Percentiles rank a stretch among this genome's conserved stretches.
Conservation (phyloP, 495 filamentous ascomycete genomes). For the Penicillium coffeae region DNA sequence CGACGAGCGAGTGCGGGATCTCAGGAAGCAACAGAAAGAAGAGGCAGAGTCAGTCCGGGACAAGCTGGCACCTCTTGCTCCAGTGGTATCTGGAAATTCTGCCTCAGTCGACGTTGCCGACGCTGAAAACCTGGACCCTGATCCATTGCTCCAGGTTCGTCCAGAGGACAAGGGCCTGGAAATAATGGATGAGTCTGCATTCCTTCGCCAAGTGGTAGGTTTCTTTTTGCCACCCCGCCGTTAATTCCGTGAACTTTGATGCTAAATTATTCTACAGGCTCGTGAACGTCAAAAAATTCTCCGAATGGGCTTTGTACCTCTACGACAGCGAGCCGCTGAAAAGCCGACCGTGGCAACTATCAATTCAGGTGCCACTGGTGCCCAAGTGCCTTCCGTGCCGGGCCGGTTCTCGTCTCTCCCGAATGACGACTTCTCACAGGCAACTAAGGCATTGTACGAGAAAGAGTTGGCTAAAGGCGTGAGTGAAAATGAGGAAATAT, state of each 20-base stretch:
- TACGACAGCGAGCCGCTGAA: slow-evolving; percentile 50
- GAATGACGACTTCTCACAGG: slow-evolving; percentile 86
- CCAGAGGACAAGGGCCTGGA: slow-evolving; percentile 65
- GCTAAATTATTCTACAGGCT: slow-evolving; percentile 32
- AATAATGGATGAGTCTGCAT: slow-evolving; percentile 56
- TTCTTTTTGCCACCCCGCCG: too few species aligned
- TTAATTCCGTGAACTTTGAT: too few species aligned
- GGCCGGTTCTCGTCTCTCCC: slow-evolving; percentile 70
- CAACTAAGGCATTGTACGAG: slow-evolving; percentile 87
- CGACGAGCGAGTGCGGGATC: slow-evolving; percentile 62
- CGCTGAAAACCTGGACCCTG: slow-evolving; percentile 56
- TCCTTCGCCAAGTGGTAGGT: slow-evolving; percentile 57
- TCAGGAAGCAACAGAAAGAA: slow-evolving; percentile 65
- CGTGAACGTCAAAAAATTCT: slow-evolving; percentile 60
- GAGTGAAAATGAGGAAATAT: slow-evolving; percentile 93
- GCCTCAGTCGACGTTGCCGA: slow-evolving; percentile 13
- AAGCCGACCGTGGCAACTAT: slow-evolving; percentile 39
- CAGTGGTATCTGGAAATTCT: slow-evolving; percentile 12
- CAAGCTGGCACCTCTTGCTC: slow-evolving; percentile 51
- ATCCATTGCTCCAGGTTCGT: slow-evolving; percentile 64
- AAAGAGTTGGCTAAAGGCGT: slow-evolving; percentile 90
- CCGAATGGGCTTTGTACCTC: slow-evolving; percentile 67
- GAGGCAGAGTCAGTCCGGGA: slow-evolving; percentile 60
- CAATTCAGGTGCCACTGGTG: slow-evolving; percentile 26
- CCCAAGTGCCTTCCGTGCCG: slow-evolving; percentile 42